A percentile compares a stretch with the other conserved stretches of the same genome.
These are phyloP conservation scores for Parathielavia appendiculata DNA, from an alignment of 495 filamentous ascomycete genomes.

Conservation along the genomic window DNA sequence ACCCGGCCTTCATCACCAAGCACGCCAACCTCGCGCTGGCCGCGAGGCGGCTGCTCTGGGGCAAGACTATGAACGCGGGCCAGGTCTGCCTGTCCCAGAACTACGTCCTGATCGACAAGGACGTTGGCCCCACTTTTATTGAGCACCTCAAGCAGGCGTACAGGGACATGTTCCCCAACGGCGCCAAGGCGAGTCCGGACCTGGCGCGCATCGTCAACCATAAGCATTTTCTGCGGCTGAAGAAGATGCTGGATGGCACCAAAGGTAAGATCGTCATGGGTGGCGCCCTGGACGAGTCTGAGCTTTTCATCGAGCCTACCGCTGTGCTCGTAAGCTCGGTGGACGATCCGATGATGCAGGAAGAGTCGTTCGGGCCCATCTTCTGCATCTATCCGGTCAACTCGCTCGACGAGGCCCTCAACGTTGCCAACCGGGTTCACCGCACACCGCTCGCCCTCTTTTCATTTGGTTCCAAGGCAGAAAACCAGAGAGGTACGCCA, in stretches of 20 bases:
- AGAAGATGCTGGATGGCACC: conserved; percentile 77
- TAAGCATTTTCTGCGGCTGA: conserved; percentile 73
- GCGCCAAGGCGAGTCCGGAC: conserved; percentile 67
- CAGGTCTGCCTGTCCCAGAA: conserved; percentile 89
- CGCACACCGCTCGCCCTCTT: conserved; percentile 77
- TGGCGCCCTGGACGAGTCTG: conserved; percentile 69
- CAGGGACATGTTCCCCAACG: conserved; percentile 79
- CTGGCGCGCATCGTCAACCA: conserved; percentile 75
- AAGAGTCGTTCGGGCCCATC: conserved; percentile 89
- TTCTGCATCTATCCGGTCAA: conserved; percentile 72
- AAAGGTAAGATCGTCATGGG: conserved; percentile 82
- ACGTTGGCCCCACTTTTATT: conserved; percentile 65
- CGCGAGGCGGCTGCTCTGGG: conserved; percentile 79
- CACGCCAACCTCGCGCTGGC: conserved; percentile 75
- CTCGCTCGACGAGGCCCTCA: conserved; percentile 74
- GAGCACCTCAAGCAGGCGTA: conserved; percentile 65
- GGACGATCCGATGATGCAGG: conserved; percentile 69
- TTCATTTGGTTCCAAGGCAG: conserved; percentile 72
- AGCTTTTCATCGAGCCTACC: conserved; percentile 81
- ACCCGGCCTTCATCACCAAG: conserved; percentile 85
- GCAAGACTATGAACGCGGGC: conserved; percentile 76
- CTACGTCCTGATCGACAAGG: conserved; percentile 76
- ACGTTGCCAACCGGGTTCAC: conserved; percentile 67
- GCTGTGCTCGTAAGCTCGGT: conserved; percentile 67
- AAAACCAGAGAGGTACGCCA: conserved; percentile 59